A percentile compares a stretch with the other conserved stretches of the same genome.
Conservation (phyloP, 169 alveolate genomes). For the Cardiosporidium cionae region DNA sequence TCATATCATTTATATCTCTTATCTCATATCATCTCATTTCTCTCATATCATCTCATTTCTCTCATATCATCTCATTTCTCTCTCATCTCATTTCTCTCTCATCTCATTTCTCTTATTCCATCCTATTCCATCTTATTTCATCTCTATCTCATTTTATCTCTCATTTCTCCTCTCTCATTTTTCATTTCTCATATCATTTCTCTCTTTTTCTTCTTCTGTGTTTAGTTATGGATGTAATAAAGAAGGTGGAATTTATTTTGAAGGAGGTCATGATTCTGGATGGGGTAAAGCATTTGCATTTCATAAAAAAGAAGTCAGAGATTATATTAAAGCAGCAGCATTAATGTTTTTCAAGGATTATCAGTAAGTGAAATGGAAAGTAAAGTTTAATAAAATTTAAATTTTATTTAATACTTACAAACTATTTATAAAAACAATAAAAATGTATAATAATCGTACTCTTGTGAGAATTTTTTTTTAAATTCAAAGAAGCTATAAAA, state of each 20-base stretch:
- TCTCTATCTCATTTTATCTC: no score
- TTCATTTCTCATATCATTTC: background rate
- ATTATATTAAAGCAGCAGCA: slow-evolving; percentile 36
- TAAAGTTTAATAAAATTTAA: no score
- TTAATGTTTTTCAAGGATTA: slow-evolving; percentile 29
- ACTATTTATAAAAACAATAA: no score
- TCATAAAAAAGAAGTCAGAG: slow-evolving; percentile 34
- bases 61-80: no score
- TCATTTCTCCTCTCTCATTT: no score
- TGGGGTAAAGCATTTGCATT: slow-evolving; percentile 48
- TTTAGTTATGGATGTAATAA: slow-evolving; percentile 15
- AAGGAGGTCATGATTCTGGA: slow-evolving; percentile 48
- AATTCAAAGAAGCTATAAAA: background rate
- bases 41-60: no score
- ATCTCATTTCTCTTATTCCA: background rate
- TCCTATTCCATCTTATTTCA: background rate
- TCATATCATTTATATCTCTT: background rate
- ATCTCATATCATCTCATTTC: background rate
- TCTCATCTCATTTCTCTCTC: no score
- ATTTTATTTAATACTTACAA: no score
- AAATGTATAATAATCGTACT: no score
- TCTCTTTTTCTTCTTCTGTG: background rate
- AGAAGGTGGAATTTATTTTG: slow-evolving; percentile 49
- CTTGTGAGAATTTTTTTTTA: background rate
- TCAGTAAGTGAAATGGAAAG: background rate